phyloP scores from a whole-genome alignment of 345 rosid species.

The Murraya koenigii region DNA sequence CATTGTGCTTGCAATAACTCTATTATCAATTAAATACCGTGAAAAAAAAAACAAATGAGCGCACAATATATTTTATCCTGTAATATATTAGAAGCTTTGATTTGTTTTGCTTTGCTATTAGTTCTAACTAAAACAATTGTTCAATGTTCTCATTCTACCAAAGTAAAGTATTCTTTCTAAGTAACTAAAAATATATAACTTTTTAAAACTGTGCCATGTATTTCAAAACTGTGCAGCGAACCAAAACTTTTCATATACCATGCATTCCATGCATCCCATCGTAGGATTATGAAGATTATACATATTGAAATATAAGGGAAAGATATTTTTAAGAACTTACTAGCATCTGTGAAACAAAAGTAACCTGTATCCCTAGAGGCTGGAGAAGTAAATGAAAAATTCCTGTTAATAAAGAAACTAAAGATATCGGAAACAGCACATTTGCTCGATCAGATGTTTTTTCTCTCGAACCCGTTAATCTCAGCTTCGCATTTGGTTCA shows the following conservation, averaged over 20 bases:
- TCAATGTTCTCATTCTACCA: too few relatives aligned
- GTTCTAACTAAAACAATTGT: too few relatives aligned
- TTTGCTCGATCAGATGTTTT: neutral
- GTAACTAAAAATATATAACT: too few relatives aligned
- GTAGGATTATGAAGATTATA: neutral
- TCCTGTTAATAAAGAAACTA: slow-evolving; percentile 21
- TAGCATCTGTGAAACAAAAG: slow-evolving; percentile 34
- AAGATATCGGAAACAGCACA: slow-evolving; percentile 26
- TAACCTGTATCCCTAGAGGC: slow-evolving; percentile 31
- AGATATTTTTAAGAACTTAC: slow-evolving; percentile 15
- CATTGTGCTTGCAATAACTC: too few relatives aligned
- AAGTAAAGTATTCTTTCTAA: too few relatives aligned
- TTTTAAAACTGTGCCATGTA: too few relatives aligned
- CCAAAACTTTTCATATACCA: neutral
- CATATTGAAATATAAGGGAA: neutral
- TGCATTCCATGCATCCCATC: neutral
- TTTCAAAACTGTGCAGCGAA: too few relatives aligned
- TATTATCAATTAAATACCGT: too few relatives aligned
- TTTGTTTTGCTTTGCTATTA: too few relatives aligned
- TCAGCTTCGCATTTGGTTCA: neutral
- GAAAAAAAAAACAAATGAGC: too few relatives aligned
- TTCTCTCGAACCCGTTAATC: neutral
- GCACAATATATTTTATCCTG: too few relatives aligned
- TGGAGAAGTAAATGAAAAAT: slow-evolving; percentile 28
- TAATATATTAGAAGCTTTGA: too few relatives aligned